These are phyloP conservation scores for Tylopilus plumbeoviolaceoides DNA, from an alignment of 768 basidiomycete species.

Conservation along the genomic window DNA sequence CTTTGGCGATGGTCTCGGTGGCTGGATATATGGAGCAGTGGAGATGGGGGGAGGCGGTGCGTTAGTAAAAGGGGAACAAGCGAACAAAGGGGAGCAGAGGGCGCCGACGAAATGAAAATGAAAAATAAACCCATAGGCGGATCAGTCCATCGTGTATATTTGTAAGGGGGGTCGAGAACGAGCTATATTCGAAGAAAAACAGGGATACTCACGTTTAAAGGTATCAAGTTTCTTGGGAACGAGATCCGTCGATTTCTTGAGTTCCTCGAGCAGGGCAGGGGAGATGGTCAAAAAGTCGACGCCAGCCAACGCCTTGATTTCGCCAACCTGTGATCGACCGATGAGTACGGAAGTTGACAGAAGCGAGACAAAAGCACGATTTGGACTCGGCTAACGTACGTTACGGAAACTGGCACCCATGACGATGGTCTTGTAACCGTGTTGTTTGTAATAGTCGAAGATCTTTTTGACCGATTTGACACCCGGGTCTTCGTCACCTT, in stretches of 20 bases:
- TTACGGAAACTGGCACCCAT: conserved; percentile 99
- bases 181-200: background rate
- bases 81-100: background rate
- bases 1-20: conserved; percentile 63
- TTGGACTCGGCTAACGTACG: conserved; percentile 43
- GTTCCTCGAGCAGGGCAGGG: conserved; percentile 86
- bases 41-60: background rate
- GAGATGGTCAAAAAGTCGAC: conserved; percentile 98
- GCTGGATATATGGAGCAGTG: conserved; percentile 30
- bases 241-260: conserved; percentile 70
- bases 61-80: background rate
- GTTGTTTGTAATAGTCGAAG: conserved; percentile 99
- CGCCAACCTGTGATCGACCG: conserved; percentile 55
- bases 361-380: background rate
- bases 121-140: background rate
- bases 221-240: conserved; percentile 87
- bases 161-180: background rate
- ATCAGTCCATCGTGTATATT: conserved; percentile 10
- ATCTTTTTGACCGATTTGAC: conserved; percentile 94
- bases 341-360: conserved; percentile 1
- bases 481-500: conserved; percentile 92
- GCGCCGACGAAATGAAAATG: background rate
- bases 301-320: conserved; percentile 93
- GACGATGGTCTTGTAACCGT: conserved; percentile 97
- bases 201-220: conserved; percentile 44